Evolutionary conservation across 768 basidiomycete genomes (phyloP).

Genomic region (Lentinus brumalis): DNA sequence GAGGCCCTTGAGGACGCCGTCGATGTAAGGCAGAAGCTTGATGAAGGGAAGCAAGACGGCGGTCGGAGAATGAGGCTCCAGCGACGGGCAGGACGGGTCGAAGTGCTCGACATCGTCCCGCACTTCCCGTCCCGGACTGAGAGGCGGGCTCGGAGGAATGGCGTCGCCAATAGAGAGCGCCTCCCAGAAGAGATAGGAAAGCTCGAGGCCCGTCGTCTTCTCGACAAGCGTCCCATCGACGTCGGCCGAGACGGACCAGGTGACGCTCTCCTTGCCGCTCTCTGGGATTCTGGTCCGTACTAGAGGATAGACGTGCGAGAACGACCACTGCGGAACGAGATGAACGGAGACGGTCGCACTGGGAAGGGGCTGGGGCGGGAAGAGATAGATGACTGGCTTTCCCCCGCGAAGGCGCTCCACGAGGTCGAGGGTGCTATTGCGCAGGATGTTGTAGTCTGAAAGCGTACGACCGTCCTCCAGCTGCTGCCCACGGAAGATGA

Average conservation of each 20-base stretch:
- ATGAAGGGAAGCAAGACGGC: background rate
- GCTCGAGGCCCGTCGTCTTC: background rate
- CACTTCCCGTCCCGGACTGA: too few relatives aligned
- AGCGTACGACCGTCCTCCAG: background rate
- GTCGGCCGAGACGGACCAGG: conserved; percentile 1
- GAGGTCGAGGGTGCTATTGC: background rate
- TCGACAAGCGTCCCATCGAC: background rate
- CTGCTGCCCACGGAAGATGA: background rate
- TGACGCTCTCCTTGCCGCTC: background rate
- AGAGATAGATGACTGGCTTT: background rate
- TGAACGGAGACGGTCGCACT: background rate
- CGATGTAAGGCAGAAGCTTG: conserved; percentile 1
- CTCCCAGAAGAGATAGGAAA: conserved; percentile 6
- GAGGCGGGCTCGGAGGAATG: background rate
- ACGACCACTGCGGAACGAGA: background rate
- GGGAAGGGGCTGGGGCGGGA: background rate
- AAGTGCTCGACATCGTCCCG: background rate
- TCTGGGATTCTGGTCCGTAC: background rate
- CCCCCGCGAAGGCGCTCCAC: background rate
- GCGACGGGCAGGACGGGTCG: background rate
- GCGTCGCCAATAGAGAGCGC: background rate
- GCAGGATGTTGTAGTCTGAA: background rate
- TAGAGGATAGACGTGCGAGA: background rate
- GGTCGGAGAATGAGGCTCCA: background rate
- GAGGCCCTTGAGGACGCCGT: conserved; percentile 23